Evolutionary conservation across 1,139 yeast species (phyloP), one percentile per base, ranked within the genome.

Genomic region (Geotrichum klebahnii): DNA sequence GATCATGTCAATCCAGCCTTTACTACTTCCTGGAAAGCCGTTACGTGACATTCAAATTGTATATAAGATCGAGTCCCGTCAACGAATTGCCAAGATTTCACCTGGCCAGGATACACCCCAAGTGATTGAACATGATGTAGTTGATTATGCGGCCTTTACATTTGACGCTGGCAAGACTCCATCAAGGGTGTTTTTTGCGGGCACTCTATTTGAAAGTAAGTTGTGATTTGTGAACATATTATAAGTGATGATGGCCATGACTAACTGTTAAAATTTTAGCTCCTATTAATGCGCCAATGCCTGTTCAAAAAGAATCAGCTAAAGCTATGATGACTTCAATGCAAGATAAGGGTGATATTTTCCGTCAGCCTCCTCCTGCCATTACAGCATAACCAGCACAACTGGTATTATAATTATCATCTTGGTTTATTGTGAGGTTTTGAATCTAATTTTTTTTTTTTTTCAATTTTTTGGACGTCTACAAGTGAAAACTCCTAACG

Each of bases 151-250:
- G 54, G 94, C 85, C 0, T 87, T 78, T 66, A 76, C 88, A 37
- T 75, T 88, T 59, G 87, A 89, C 64, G 85, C 95, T 12, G 78
- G 79, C 57, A 76, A 82, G 28, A 77, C 81, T 51, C 72, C 72
- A 2, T 58, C 69, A 8, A 81, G 81, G 51, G 72, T 84, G 54
- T 76, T 77, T 26, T 72, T 88, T 55, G 87, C 87, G 29, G 97
- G 97, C 14, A 79, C 94, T 9, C 73, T 88, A 14, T 89, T 89
- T 63, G 95, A 87, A 62, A 78, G 82, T 55, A 66, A n/a, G n/a
- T n/a, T 23, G 36, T 44, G 9, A n/a, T 16, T 20, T 17, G 12
- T 14, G n/a, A 20, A 17, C 16, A 12, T 2, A 33, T 19, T n/a
- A 16, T 8, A 6, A 33, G 6, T 23, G 19, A 8, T n/a, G 10